Percentiles rank a stretch among this genome's conserved stretches.
phyloP scores from a whole-genome alignment of 257 asterid genomes.

The Solanum boliviense region DNA sequence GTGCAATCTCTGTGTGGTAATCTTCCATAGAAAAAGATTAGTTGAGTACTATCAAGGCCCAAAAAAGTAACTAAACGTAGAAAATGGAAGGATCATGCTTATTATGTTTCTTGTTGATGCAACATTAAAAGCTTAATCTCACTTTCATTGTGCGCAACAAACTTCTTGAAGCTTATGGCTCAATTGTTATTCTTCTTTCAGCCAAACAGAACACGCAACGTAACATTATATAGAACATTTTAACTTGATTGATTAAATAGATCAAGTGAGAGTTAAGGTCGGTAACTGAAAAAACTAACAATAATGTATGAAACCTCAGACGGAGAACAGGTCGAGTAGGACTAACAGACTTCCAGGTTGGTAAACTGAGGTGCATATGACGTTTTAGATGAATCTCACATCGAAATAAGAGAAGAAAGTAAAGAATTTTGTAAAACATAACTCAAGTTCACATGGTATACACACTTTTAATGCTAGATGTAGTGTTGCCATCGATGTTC shows the following conservation, averaged over 20 bases:
- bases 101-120: too few species aligned
- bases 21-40: background rate
- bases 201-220: background rate
- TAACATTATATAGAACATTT: too few species aligned
- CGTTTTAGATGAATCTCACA: background rate
- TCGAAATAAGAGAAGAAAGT: too few species aligned
- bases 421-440: too few species aligned
- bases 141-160: conserved; percentile 39
- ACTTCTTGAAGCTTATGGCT: conserved; percentile 16
- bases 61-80: background rate
- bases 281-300: background rate
- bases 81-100: background rate
- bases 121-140: too few species aligned
- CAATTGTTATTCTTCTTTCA: background rate
- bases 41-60: too few species aligned
- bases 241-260: background rate
- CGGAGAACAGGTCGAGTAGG: background rate
- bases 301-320: too few species aligned
- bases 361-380: background rate
- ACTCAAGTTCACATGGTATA: too few species aligned
- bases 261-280: background rate
- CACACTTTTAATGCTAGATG: background rate
- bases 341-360: too few species aligned
- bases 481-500: too few species aligned
- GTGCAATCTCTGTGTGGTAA: background rate